Conservation (phyloP, 192 early-diverging fungal genomes). For the Geranomyces variabilis region DNA sequence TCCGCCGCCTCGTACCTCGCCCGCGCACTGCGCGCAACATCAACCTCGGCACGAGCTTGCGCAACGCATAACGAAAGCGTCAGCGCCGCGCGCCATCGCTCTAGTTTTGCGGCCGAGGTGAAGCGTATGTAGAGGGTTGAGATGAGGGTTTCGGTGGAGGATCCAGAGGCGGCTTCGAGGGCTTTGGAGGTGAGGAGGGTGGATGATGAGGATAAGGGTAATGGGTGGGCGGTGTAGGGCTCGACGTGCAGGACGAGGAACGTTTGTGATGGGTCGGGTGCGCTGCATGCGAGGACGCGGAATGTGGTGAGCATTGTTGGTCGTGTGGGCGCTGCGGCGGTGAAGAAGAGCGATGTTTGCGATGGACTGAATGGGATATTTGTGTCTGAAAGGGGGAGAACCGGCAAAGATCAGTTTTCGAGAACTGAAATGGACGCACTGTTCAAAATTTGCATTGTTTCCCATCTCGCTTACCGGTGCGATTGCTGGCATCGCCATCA, state of each 20-base stretch:
- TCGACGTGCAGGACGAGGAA: slow-evolving; percentile 24
- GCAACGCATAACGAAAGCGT: slow-evolving; percentile 24
- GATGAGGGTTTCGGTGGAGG: neutral
- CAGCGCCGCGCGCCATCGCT: slow-evolving; percentile 27
- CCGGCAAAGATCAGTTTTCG: no score
- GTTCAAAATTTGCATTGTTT: no score
- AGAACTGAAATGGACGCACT: no score
- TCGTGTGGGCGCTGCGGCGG: neutral
- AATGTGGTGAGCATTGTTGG: slow-evolving; percentile 15
- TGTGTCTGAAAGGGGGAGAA: neutral
- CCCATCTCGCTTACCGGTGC: no score
- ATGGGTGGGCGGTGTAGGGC: slow-evolving; percentile 1
- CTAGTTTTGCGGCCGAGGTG: slow-evolving; percentile 17
- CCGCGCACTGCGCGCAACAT: neutral
- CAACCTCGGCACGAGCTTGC: slow-evolving; percentile 21
- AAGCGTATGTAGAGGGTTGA: slow-evolving; percentile 22
- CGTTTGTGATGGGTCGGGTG: slow-evolving; percentile 11
- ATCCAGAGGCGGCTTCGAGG: neutral
- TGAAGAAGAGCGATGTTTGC: slow-evolving; percentile 6
- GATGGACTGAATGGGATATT: neutral
- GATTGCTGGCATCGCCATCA: slow-evolving; percentile 10
- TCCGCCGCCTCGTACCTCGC: slow-evolving; percentile 10
- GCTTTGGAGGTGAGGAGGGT: neutral
- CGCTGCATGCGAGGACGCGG: slow-evolving; percentile 18
- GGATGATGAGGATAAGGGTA: neutral